phyloP scores from a whole-genome alignment of 768 basidiomycete species.

The Psilocybe tampanensis region DNA sequence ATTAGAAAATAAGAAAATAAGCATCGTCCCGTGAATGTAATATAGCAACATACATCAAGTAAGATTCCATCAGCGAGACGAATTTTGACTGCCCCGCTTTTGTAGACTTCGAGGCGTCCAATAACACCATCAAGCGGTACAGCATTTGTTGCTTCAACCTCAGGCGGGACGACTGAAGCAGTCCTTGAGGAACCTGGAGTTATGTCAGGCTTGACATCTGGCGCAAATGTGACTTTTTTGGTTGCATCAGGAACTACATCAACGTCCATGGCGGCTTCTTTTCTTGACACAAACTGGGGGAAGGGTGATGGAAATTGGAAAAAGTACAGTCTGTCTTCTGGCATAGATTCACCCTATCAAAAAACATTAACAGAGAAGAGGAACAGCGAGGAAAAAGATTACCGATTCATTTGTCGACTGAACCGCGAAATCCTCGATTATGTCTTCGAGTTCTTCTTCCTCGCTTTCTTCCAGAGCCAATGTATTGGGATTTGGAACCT shows the following conservation, averaged over 20 bases:
- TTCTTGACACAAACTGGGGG: constrained; percentile 62
- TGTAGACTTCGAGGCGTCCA: constrained; percentile 84
- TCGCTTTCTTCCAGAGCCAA: constrained; percentile 76
- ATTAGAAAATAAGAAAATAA: background rate
- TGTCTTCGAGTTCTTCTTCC: constrained; percentile 78
- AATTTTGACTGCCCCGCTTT: constrained; percentile 86
- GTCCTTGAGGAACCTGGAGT: constrained; percentile 27
- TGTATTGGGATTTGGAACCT: constrained; percentile 54
- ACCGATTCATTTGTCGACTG: constrained; percentile 44
- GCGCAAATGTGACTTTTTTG: constrained; percentile 68
- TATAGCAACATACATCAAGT: constrained; percentile 59
- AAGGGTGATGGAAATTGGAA: constrained; percentile 92
- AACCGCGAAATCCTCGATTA: constrained; percentile 68
- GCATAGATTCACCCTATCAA: constrained; percentile 47
- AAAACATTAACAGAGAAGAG: background rate
- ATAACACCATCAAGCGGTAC: constrained; percentile 71
- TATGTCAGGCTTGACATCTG: constrained; percentile 52
- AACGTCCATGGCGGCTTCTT: constrained; percentile 30
- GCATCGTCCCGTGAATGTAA: background rate
- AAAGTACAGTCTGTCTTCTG: constrained; percentile 76
- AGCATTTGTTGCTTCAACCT: constrained; percentile 32
- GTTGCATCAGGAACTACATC: constrained; percentile 35
- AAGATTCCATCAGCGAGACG: constrained; percentile 80
- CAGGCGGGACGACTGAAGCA: constrained; percentile 29
- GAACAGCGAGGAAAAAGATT: constrained; percentile 12